Evolutionary conservation across 352 stramenopile genomes (phyloP), one percentile per base, ranked within the genome.

Genomic region (Phytophthora macrochlamydospora): DNA sequence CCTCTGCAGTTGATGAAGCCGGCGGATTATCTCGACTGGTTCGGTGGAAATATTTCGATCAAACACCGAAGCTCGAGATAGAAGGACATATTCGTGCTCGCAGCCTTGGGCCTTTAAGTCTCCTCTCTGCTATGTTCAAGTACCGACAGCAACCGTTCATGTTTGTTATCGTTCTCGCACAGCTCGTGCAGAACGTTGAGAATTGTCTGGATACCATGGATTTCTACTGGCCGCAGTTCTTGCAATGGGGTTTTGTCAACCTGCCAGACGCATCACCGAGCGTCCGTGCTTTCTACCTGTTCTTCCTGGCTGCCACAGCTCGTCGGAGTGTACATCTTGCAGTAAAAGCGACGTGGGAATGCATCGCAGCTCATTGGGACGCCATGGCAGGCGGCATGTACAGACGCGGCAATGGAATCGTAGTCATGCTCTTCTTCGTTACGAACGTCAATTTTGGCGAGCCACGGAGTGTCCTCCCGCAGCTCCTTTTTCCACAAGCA

Each of bases 141-240:
- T 91, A 90, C 62, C 63, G 57, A n/a, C 73, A 88, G 55, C 78
- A 87, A 18, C 82, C 82, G 2, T 90, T 89, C 58, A 86, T 91
- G 76, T 87, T 90, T 44, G 69, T 90, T 18, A 65, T 89, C 31
- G 76, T 85, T n/a, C 67, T 91, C 24, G 81, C 80, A 2, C 82
- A 91, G 53, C 59, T 89, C 28, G 69, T 87, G 32, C 71, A 87
- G 56, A 81, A 81, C 44, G 75, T 88, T 12, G 82, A 91, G 45
- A 76, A 75, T 14, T 82, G 74, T 33, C 49, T 81, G 29, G 76
- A 85, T 38, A 81, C 75, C n/a, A 71, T 91, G 40, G 80, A 85
- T 48, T 87, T 91, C 48, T 89, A 87, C 55, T 91, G 82, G 82
- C 80, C 82, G 7, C 82, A 91, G 59, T 79, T 90, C 33, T 67